Conservation (phyloP, 495 filamentous ascomycete genomes). For the Trichoderma virens region DNA sequence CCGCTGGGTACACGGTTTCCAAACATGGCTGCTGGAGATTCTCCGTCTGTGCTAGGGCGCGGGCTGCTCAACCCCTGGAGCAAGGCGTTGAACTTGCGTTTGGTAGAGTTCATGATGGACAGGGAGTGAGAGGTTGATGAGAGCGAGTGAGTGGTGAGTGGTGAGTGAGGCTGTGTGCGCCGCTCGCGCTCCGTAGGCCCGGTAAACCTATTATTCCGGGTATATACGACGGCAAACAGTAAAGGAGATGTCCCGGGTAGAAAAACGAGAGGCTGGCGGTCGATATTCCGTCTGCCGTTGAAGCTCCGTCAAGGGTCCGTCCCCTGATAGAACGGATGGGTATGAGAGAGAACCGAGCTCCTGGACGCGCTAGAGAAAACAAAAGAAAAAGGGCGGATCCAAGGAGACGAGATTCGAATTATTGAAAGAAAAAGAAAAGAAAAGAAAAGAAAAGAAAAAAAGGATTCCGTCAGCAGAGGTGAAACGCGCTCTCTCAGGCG, state of each 20-base stretch:
- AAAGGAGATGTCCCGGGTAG: background rate
- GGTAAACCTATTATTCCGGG: background rate
- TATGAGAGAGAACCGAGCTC: too few relatives aligned
- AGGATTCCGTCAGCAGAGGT: too few relatives aligned
- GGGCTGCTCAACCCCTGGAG: conserved; percentile 42
- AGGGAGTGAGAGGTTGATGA: background rate
- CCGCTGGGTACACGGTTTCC: conserved; percentile 17
- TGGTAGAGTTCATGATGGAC: conserved; percentile 45
- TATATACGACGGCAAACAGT: background rate
- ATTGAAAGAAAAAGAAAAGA: too few relatives aligned
- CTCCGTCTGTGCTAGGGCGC: conserved; percentile 15
- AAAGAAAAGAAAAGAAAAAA: too few relatives aligned
- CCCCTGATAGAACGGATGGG: too few relatives aligned
- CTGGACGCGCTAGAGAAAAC: too few relatives aligned
- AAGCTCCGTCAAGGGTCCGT: too few relatives aligned
- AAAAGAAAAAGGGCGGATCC: too few relatives aligned
- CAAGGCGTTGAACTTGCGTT: conserved; percentile 51
- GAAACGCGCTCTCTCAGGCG: too few relatives aligned
- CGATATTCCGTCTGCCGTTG: too few relatives aligned
- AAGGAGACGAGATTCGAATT: too few relatives aligned
- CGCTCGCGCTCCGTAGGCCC: background rate
- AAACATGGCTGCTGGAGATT: conserved; percentile 10
- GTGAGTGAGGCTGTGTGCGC: background rate
- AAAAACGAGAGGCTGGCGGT: background rate
- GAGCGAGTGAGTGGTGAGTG: background rate